A percentile compares a stretch with the other conserved stretches of the same genome.
Conservation (phyloP, 371 early-diverging fungal species). For the Rhizopus stolonifer region DNA sequence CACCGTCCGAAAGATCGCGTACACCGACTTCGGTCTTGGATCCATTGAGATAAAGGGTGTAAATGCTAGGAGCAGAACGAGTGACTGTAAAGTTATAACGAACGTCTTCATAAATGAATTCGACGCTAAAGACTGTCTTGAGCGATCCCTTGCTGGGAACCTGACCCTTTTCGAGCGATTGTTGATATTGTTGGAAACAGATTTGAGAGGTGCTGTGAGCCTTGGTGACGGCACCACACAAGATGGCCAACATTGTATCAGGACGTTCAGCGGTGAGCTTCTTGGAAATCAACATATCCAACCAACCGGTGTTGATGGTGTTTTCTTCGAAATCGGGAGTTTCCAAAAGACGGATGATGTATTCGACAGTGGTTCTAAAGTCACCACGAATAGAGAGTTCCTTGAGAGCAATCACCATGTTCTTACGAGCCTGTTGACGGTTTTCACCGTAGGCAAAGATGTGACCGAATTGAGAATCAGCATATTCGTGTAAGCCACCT, state of each 20-base stretch:
- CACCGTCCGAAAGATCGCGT: slow-evolving; percentile 88
- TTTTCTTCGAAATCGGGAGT: slow-evolving; percentile 87
- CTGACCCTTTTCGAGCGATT: slow-evolving; percentile 88
- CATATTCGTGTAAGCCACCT: slow-evolving; percentile 97
- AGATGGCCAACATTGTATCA: slow-evolving; percentile 84
- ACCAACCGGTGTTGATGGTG: slow-evolving; percentile 94
- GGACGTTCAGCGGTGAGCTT: slow-evolving; percentile 91
- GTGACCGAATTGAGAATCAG: slow-evolving; percentile 99
- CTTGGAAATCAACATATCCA: slow-evolving; percentile 90
- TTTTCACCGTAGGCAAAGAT: slow-evolving; percentile 97
- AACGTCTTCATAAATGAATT: slow-evolving; percentile 89
- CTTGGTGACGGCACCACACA: slow-evolving; percentile 91
- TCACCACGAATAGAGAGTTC: slow-evolving; percentile 98
- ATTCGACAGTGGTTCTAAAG: slow-evolving; percentile 98
- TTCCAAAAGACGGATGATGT: slow-evolving; percentile 92
- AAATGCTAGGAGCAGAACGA: slow-evolving; percentile 79
- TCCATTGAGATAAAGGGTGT: slow-evolving; percentile 80
- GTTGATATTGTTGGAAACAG: slow-evolving; percentile 73
- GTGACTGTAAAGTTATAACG: slow-evolving; percentile 86
- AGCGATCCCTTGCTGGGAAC: slow-evolving; percentile 79
- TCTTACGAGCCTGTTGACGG: slow-evolving; percentile 91
- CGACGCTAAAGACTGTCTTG: slow-evolving; percentile 73
- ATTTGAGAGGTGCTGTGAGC: slow-evolving; percentile 69
- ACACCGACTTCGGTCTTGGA: slow-evolving; percentile 80
- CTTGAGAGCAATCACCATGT: slow-evolving; percentile 96